A percentile compares a stretch with the other conserved stretches of the same genome.
Evolutionary conservation across 352 stramenopile species (phyloP).

Genomic region (Phytophthora hybrid): DNA sequence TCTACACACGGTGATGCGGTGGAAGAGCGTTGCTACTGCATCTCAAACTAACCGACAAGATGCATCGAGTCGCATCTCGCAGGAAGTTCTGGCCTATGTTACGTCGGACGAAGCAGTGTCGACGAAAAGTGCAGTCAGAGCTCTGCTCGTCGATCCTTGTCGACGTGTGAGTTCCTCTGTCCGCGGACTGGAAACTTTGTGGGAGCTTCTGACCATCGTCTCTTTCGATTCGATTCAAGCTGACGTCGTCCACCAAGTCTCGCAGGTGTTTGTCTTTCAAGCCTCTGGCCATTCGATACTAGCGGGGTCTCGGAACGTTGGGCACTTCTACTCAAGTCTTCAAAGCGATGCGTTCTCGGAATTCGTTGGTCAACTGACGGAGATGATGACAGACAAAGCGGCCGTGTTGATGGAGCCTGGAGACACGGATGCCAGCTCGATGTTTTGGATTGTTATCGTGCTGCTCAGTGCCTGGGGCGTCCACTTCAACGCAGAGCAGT

Average conservation of each 20-base stretch:
- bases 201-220: conserved; percentile 50
- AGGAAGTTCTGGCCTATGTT: conserved; percentile 46
- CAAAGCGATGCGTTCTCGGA: conserved; percentile 41
- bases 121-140: conserved; percentile 26
- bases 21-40: conserved; percentile 30
- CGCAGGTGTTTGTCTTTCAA: conserved; percentile 62
- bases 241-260: conserved; percentile 61
- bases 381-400: conserved; percentile 48
- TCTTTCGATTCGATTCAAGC: conserved; percentile 59
- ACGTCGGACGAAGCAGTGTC: conserved; percentile 43
- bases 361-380: conserved; percentile 46
- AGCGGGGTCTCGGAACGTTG: conserved; percentile 20
- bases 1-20: conserved; percentile 51
- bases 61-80: conserved; percentile 14
- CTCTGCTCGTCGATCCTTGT: conserved; percentile 59
- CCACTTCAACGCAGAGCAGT: conserved; percentile 50
- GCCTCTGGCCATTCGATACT: conserved; percentile 7
- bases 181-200: conserved; percentile 55
- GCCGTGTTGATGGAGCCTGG: conserved; percentile 20
- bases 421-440: conserved; percentile 5
- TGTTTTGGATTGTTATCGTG: conserved; percentile 42
- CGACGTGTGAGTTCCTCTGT: conserved; percentile 51
- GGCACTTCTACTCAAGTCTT: conserved; percentile 49
- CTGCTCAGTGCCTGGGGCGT: conserved; percentile 55
- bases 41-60: conserved; percentile 1